phyloP scores from a whole-genome alignment of 371 early-diverging fungal genomes.

The Mucor racemosus region DNA sequence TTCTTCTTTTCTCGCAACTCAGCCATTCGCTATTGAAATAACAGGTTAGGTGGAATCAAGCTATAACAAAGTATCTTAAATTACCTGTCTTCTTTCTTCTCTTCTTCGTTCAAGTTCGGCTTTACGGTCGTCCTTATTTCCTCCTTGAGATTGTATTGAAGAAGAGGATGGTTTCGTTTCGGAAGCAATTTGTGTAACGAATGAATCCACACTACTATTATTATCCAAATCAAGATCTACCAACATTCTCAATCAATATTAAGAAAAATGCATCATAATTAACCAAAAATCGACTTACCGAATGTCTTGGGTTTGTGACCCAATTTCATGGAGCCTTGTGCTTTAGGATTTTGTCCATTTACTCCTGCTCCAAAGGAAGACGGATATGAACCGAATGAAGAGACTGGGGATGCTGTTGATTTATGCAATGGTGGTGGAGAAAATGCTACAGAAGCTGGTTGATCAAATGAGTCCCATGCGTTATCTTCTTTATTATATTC shows the following conservation, averaged over 20 bases:
- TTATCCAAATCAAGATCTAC: slow-evolving; percentile 7
- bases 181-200: slow-evolving; percentile 12
- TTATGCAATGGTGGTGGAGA: slow-evolving; percentile 3
- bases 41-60: not conserved
- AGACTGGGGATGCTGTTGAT: slow-evolving; percentile 19
- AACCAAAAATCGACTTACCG: slow-evolving; percentile 26
- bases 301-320: slow-evolving; percentile 40
- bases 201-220: not conserved
- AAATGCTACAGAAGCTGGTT: slow-evolving; percentile 6
- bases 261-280: not conserved
- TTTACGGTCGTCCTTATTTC: slow-evolving; percentile 54
- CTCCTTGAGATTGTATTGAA: slow-evolving; percentile 17
- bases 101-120: slow-evolving; percentile 62
- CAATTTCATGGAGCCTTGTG: slow-evolving; percentile 43
- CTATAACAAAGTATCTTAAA: not conserved
- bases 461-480: not conserved
- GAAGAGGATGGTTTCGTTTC: not conserved
- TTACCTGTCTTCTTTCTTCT: slow-evolving; percentile 66
- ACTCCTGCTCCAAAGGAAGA: slow-evolving; percentile 6
- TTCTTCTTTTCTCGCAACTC: slow-evolving; percentile 61
- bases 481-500: slow-evolving; percentile 47
- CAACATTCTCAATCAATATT: not conserved
- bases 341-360: slow-evolving; percentile 3
- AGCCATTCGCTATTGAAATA: slow-evolving; percentile 50
- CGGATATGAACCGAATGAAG: slow-evolving; percentile 29